phyloP scores from a whole-genome alignment of 495 filamentous ascomycete species.

The Rostrohypoxylon terebratum region DNA sequence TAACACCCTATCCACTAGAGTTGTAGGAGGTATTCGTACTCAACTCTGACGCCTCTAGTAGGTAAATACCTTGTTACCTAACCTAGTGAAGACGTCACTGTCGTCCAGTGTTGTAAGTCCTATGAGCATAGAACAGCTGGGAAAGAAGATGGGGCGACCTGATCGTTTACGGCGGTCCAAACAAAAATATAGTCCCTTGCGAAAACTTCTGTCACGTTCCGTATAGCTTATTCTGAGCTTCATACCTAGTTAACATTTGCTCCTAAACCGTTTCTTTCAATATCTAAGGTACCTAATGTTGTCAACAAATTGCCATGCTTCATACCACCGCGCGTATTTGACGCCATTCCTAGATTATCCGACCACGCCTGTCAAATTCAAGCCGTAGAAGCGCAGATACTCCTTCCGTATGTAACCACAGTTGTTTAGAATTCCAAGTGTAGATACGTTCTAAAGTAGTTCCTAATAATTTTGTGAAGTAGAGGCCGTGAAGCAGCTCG shows the following conservation, averaged over 20 bases:
- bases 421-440: not conserved
- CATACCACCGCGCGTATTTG: not conserved
- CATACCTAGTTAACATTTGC: not conserved
- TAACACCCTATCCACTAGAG: not conserved
- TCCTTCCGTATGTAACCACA: not conserved
- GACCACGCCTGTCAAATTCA: not conserved
- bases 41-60: not conserved
- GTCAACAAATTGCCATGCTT: not conserved
- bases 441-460: too few species aligned
- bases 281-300: not conserved
- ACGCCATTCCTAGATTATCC: not conserved
- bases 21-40: not conserved
- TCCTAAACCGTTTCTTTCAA: not conserved
- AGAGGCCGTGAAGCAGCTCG: too few species aligned
- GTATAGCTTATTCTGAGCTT: not conserved
- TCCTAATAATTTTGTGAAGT: too few species aligned
- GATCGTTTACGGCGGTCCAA: too few species aligned
- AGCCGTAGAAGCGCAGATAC: not conserved
- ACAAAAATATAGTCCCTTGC: not conserved
- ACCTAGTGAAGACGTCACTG: too few species aligned
- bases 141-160: too few species aligned
- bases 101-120: too few species aligned
- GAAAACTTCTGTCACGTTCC: not conserved
- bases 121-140: too few species aligned
- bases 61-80: too few species aligned